Evolutionary conservation across 495 filamentous ascomycete genomes (phyloP).

Genomic region (Gamarada debralockiae): DNA sequence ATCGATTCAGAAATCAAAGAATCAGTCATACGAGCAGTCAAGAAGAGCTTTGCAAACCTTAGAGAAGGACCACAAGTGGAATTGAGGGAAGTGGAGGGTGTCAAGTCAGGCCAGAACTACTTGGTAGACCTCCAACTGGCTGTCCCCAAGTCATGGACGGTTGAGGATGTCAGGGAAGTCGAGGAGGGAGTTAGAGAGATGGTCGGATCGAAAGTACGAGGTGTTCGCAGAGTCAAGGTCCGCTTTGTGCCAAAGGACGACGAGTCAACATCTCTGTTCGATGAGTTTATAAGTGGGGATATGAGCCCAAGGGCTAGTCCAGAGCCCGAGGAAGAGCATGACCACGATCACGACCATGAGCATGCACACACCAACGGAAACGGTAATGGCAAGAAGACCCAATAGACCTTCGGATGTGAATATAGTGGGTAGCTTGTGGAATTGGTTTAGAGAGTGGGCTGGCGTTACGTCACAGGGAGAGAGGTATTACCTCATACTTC

Average conservation of each 20-base stretch:
- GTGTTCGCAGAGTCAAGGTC: constrained; percentile 75
- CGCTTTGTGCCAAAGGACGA: constrained; percentile 70
- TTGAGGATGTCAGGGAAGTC: constrained; percentile 61
- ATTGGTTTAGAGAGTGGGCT: not conserved
- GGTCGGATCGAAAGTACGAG: constrained; percentile 71
- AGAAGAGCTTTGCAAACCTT: constrained; percentile 50
- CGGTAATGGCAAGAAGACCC: constrained; percentile 21
- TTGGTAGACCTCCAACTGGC: constrained; percentile 82
- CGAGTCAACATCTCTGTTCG: constrained; percentile 49
- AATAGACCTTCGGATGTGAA: constrained; percentile 13
- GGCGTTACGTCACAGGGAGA: not conserved
- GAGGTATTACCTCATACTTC: not conserved
- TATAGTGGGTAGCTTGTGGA: not conserved
- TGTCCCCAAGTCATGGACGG: constrained; percentile 66
- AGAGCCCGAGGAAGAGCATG: constrained; percentile 59
- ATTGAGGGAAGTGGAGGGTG: constrained; percentile 68
- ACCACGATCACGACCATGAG: constrained; percentile 24
- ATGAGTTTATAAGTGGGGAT: constrained; percentile 75
- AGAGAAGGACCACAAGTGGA: constrained; percentile 48
- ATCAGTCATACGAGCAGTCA: constrained; percentile 60
- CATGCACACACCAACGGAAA: constrained; percentile 11
- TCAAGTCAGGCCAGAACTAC: constrained; percentile 95
- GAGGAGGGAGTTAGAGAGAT: constrained; percentile 67
- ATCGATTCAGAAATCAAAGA: constrained; percentile 78
- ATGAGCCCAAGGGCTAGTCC: constrained; percentile 58